phyloP scores from a whole-genome alignment of 345 rosid genomes.

The Syzygium oleosum region DNA sequence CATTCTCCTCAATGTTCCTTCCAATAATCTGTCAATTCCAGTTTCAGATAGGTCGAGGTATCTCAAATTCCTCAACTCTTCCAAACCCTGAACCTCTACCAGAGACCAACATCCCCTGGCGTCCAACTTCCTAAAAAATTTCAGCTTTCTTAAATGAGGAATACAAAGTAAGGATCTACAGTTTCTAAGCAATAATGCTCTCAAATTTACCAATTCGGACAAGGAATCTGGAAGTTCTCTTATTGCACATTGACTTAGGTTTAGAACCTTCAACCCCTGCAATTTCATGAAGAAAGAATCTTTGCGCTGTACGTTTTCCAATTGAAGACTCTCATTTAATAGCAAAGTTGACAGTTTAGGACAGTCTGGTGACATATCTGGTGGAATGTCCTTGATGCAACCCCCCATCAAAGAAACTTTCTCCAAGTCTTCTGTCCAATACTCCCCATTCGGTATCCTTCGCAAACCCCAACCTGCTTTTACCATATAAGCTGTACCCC shows the following conservation, averaged over 20 bases:
- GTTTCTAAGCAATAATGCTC: not conserved
- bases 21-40: not conserved
- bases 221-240: slow-evolving; percentile 9
- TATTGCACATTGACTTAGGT: not conserved
- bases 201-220: not conserved
- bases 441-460: too few relatives aligned
- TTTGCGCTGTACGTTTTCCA: not conserved
- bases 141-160: slow-evolving; percentile 9
- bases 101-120: not conserved
- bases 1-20: not conserved
- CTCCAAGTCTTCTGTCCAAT: not conserved
- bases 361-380: not conserved
- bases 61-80: slow-evolving; percentile 7
- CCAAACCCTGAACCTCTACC: not conserved
- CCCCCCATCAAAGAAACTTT: slow-evolving; percentile 4
- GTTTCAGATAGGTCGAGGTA: not conserved
- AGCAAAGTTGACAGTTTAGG: not conserved
- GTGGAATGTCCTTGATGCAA: not conserved
- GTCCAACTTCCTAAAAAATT: slow-evolving; percentile 9
- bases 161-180: not conserved
- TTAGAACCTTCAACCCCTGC: not conserved
- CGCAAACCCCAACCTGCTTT: not conserved
- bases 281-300: not conserved
- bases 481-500: not conserved
- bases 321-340: not conserved